Evolutionary conservation across 371 early-diverging fungal species (phyloP), one percentile per base, ranked within the genome.

Genomic region (Apophysomyces variabilis): DNA sequence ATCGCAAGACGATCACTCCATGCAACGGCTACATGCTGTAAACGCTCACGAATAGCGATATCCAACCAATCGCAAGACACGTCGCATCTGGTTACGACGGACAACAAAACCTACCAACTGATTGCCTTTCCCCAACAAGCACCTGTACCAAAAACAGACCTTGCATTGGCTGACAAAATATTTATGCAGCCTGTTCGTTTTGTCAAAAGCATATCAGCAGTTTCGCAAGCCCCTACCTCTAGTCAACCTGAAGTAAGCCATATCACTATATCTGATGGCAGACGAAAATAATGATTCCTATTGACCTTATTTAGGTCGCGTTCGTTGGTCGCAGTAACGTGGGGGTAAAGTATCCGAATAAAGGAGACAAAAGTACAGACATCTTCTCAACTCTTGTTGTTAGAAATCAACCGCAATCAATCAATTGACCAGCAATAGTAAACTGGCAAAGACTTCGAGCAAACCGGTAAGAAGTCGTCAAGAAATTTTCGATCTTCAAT

Each of bases 291-390:
- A 11, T 12, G 26, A 47, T 36, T 57, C 46, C 13, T 47, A 12
- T 37, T 5, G 36, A 44, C 2, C 39, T 26, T 57, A n/a, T 58
- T 38, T 68, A 91, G 83, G 82, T 92, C 36, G 89, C 89, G 4
- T 90, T 92, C 80, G 87, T 90, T 13, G 92, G 92, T 0, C 85
- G 92, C 65, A 91, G 92, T 72, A 92, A 92, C 66, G 90, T 92
- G 62, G 92, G 92, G 54, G 79, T 82, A 71, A 67, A 65, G 18
- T 9, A 3, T 43, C 41, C 35, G 38, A 3, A 32, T 14, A 21
- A 41, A 43, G 39, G 5, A 41, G 41, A 43, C 12, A 47, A 35
- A 18, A 9, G 8, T 58, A 16, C 5, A 47, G 32, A 1, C n/a
- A 8, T 13, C 43, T 35, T 11, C 13, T 26, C 12, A 62, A 14